Evolutionary conservation across 2,329 filamentous ascomycete genomes (phyloP).

Genomic region (Sporothrix pallida): DNA sequence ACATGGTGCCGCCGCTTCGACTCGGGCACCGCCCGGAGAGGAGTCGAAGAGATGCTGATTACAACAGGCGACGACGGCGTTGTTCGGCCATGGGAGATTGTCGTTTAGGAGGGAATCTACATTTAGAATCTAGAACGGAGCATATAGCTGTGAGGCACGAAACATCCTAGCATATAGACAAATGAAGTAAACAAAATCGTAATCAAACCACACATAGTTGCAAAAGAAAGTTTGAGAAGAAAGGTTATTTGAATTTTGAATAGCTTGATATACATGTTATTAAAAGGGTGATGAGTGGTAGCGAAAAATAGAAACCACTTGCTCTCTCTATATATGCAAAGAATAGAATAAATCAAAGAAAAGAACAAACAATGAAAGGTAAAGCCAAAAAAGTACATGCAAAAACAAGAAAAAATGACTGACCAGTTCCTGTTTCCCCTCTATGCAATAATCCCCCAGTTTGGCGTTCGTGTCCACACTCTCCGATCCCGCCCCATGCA

Average conservation of each 20-base stretch:
- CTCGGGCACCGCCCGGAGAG: conserved; percentile 58
- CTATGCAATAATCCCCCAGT: conserved; percentile 14
- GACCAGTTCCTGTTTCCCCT: not conserved
- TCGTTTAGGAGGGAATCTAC: conserved; percentile 17
- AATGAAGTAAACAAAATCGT: not conserved
- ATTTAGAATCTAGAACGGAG: not conserved
- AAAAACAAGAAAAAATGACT: not conserved
- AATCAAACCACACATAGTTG: not conserved
- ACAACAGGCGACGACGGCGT: conserved; percentile 92
- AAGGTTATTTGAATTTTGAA: not conserved
- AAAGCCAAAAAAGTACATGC: not conserved
- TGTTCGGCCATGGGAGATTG: conserved; percentile 76
- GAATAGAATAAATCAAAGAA: conserved; percentile 1
- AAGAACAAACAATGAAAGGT: not conserved
- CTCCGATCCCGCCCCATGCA: not conserved
- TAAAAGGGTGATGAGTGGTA: not conserved
- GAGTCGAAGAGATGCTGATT: conserved; percentile 80
- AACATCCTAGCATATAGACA: not conserved
- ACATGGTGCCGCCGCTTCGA: conserved; percentile 85
- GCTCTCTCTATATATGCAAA: conserved; percentile 17
- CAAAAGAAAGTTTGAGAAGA: not conserved
- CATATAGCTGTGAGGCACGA: not conserved
- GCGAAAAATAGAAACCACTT: not conserved
- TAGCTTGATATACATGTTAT: not conserved
- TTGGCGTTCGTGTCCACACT: not conserved